Evolutionary conservation across 495 filamentous ascomycete species (phyloP).

Genomic region (Bacidia rubella): DNA sequence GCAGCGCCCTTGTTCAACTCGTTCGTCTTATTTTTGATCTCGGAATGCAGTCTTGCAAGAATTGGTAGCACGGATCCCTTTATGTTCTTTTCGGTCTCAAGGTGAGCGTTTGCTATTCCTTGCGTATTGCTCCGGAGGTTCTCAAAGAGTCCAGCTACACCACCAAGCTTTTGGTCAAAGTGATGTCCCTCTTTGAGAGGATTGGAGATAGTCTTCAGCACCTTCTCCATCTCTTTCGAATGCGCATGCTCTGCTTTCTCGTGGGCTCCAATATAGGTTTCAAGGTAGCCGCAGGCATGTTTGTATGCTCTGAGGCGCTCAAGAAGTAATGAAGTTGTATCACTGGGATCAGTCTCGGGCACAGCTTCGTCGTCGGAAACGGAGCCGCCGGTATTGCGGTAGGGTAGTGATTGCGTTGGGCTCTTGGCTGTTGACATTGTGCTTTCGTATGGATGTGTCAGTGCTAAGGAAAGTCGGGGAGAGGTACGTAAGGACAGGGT

Average conservation of each 20-base stretch:
- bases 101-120: conserved; percentile 73
- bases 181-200: conserved; percentile 80
- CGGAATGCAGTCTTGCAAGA: conserved; percentile 79
- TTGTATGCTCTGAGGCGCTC: conserved; percentile 91
- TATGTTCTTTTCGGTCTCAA: conserved; percentile 77
- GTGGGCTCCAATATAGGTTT: conserved; percentile 71
- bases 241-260: conserved; percentile 75
- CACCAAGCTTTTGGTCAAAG: conserved; percentile 76
- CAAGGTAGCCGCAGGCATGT: conserved; percentile 78
- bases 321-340: conserved; percentile 63
- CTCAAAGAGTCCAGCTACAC: conserved; percentile 79
- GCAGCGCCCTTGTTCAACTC: conserved; percentile 72
- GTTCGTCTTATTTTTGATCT: conserved; percentile 91
- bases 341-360: conserved; percentile 64
- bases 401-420: conserved; percentile 6
- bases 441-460: too few species aligned
- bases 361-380: conserved; percentile 48
- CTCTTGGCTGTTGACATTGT: not conserved
- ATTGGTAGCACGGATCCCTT: conserved; percentile 73
- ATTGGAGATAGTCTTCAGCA: conserved; percentile 80
- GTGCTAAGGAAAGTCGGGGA: too few species aligned
- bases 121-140: conserved; percentile 84
- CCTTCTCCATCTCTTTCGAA: conserved; percentile 89
- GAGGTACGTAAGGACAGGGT: too few species aligned
- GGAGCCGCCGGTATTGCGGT: conserved; percentile 7